Evolutionary conservation across 306 rosid genomes (phyloP), one percentile per base, ranked within the genome.

Genomic region (Benincasa hispida): DNA sequence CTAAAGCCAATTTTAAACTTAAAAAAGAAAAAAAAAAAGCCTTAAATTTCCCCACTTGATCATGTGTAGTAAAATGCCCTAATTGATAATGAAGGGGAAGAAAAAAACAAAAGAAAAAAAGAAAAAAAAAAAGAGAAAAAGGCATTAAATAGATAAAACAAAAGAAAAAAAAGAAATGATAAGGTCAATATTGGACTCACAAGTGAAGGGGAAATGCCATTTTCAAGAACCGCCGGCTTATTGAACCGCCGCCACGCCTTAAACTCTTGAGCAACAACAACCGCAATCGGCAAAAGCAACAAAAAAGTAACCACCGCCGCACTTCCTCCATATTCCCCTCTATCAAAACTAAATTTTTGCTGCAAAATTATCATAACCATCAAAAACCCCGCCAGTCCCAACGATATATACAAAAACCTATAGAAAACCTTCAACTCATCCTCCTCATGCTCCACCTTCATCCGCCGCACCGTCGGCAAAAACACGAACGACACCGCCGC

Each of bases 351-450:
- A 12, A 81, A 55, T 12, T 67, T 75, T 10, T 81, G 84, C 28
- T 92, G 88, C 0, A 90, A 7, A 3, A 92, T 59, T 13, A 88
- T 92, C 83, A 88, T 88, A 10, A 77, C 3, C 81, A 86, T 55
- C 2, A 92, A 81, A 84, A 92, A 90, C 6, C 86, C 86, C 0
- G 96, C 97, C 2, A 90, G 86, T 10, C 76, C 85, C 58, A 92
- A 89, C 0, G 97, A 88, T 1, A 79, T 80, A 32, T 87, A 92
- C 6, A 92, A 67, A 21, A 88, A 90, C 18, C 82, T 90, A 56
- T 86, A 92, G 48, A 92, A 92, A 41, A 87, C 88, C 11, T 48
- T 51, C 17, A 84, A 76, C n/a, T 90, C 97, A 5, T 87, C 85
- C 0, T 76, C 74, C 27, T 79, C 83, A 3, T 60, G 79, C 27